Conservation (phyloP, 2,329 filamentous ascomycete genomes). For the Aspergillus cejpii region DNA sequence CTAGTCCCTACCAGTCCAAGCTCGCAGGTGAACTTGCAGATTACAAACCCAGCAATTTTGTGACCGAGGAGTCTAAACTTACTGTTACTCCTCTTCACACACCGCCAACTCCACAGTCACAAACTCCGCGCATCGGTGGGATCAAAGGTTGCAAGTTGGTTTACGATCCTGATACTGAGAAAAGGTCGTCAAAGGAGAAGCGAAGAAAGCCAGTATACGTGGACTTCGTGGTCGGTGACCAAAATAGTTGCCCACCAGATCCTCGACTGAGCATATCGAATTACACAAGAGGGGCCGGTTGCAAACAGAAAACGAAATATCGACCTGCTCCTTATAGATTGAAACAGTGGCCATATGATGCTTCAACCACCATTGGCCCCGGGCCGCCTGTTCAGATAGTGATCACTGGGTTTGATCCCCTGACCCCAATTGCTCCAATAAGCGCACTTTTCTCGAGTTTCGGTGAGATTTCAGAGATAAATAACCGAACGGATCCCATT, state of each 20-base stretch:
- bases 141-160: conserved; percentile 53
- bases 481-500: conserved; percentile 90
- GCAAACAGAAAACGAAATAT: conserved; percentile 65
- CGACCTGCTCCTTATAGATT: conserved; percentile 69
- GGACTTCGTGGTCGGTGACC: conserved; percentile 51
- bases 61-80: conserved; percentile 24
- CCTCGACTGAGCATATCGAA: conserved; percentile 66
- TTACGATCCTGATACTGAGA: conserved; percentile 59
- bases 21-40: conserved; percentile 28
- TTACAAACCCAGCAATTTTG: conserved; percentile 25
- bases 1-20: conserved; percentile 48
- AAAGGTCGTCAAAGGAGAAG: conserved; percentile 51
- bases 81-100: conserved; percentile 40
- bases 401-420: conserved; percentile 90
- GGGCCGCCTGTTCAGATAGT: conserved; percentile 86
- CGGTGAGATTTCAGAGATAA: conserved; percentile 74
- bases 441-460: conserved; percentile 38
- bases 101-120: conserved; percentile 43
- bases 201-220: conserved; percentile 49
- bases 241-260: conserved; percentile 61
- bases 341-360: conserved; percentile 74
- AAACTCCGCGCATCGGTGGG: conserved; percentile 47
- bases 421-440: conserved; percentile 60
- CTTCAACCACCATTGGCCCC: conserved; percentile 75
- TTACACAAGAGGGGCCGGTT: conserved; percentile 55